A percentile compares a stretch with the other conserved stretches of the same genome.
phyloP scores from a whole-genome alignment of 805 yeast genomes.

The Wickerhamiella musiphila region DNA sequence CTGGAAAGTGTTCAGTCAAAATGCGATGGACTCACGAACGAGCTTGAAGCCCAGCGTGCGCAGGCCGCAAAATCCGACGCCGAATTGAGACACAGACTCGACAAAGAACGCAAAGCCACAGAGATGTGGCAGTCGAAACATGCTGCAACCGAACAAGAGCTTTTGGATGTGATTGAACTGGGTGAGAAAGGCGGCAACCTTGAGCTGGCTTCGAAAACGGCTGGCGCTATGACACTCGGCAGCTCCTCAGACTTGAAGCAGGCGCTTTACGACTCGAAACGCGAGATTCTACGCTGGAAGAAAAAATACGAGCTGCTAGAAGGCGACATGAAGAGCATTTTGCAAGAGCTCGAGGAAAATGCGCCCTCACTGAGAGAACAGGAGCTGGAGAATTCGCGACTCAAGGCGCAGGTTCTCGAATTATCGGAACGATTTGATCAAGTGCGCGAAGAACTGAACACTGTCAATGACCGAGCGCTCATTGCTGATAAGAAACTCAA shows the following conservation, averaged over 20 bases:
- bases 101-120: conserved; percentile 8
- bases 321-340: conserved; percentile 49
- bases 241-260: conserved; percentile 44
- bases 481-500: conserved; percentile 18
- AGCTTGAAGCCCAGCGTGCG: conserved; percentile 10
- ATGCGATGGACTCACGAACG: conserved; percentile 6
- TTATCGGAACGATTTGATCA: conserved; percentile 34
- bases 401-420: conserved; percentile 40
- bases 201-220: not conserved
- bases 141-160: too few species aligned
- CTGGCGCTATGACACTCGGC: conserved; percentile 37
- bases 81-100: conserved; percentile 4
- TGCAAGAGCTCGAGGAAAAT: conserved; percentile 58
- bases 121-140: conserved; percentile 4
- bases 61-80: conserved; percentile 14
- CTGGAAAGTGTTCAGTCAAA: conserved; percentile 4
- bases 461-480: conserved; percentile 20
- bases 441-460: conserved; percentile 23
- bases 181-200: not conserved
- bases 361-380: conserved; percentile 61
- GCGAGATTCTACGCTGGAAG: conserved; percentile 50
- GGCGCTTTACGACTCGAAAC: conserved; percentile 46
- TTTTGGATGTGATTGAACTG: conserved; percentile 12
- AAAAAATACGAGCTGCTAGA: conserved; percentile 56
- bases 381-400: conserved; percentile 35